Percentiles rank a stretch among this genome's conserved stretches.
These are phyloP conservation scores for Termitomyces sp. DNA, from an alignment of 768 basidiomycete genomes.

Conservation along the genomic window DNA sequence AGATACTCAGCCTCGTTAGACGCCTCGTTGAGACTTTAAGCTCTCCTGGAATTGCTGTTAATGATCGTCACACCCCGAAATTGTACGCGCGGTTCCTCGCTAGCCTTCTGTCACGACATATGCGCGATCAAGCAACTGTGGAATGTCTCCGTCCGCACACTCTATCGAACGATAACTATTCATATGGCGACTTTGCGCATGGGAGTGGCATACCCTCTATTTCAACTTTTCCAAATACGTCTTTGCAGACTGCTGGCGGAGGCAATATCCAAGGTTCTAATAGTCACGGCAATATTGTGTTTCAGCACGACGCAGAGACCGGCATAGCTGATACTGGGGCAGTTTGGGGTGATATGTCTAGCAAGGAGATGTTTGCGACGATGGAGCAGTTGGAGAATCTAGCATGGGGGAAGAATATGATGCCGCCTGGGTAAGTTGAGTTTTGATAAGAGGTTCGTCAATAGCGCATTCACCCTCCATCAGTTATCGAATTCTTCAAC, in stretches of 20 bases:
- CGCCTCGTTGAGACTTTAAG: conserved; percentile 69
- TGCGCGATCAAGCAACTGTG: conserved; percentile 61
- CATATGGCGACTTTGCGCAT: background rate
- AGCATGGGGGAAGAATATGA: conserved; percentile 71
- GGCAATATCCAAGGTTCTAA: conserved; percentile 15
- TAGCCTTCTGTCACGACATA: conserved; percentile 63
- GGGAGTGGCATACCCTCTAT: conserved; percentile 12
- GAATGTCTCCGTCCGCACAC: conserved; percentile 29
- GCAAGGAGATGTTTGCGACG: conserved; percentile 63
- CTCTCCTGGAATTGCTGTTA: conserved; percentile 72
- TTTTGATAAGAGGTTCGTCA: background rate
- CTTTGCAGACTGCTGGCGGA: conserved; percentile 12
- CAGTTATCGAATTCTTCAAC: too few relatives aligned
- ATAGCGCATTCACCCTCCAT: too few relatives aligned
- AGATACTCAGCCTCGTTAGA: conserved; percentile 68
- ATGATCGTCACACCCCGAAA: conserved; percentile 77
- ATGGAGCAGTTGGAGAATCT: conserved; percentile 71
- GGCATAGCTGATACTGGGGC: conserved; percentile 36
- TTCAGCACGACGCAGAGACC: conserved; percentile 16
- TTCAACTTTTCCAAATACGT: conserved; percentile 24
- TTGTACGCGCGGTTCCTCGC: conserved; percentile 79
- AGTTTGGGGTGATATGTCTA: conserved; percentile 28
- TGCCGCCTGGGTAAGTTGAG: conserved; percentile 70
- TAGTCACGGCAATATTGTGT: conserved; percentile 11
- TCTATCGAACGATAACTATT: background rate